Conservation (phyloP, 768 basidiomycete genomes). For the Amanita brunnescens region DNA sequence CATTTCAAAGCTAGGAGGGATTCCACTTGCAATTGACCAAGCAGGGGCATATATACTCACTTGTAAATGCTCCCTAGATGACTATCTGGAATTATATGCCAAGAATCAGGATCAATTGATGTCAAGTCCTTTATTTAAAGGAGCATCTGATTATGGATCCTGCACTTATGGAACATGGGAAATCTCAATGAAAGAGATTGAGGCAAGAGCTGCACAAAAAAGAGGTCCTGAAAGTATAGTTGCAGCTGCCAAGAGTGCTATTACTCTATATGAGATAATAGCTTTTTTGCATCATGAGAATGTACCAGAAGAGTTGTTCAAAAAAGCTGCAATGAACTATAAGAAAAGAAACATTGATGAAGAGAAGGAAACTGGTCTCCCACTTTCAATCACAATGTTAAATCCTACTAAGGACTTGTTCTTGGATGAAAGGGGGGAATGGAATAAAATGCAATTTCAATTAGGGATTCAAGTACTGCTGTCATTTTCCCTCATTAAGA, state of each 20-base stretch:
- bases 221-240: background rate
- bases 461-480: conserved; percentile 12
- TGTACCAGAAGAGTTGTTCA: conserved; percentile 10
- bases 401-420: background rate
- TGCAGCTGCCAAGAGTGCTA: conserved; percentile 11
- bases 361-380: background rate
- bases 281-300: conserved; percentile 14
- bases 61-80: conserved; percentile 8
- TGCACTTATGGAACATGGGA: conserved; percentile 16
- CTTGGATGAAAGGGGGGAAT: background rate
- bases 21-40: conserved; percentile 13
- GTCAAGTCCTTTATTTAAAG: conserved; percentile 3
- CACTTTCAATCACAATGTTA: background rate
- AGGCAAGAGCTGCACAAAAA: conserved; percentile 1
- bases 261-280: conserved; percentile 11
- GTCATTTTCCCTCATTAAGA: conserved; percentile 12
- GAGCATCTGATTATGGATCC: conserved; percentile 11
- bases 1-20: background rate
- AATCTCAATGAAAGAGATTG: conserved; percentile 11
- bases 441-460: conserved; percentile 11
- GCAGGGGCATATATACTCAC: conserved; percentile 12
- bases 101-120: conserved; percentile 7
- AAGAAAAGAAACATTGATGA: background rate
- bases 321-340: conserved; percentile 5
- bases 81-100: conserved; percentile 10